phyloP scores from a whole-genome alignment of 495 filamentous ascomycete species.

The Venustampulla echinocandica region DNA sequence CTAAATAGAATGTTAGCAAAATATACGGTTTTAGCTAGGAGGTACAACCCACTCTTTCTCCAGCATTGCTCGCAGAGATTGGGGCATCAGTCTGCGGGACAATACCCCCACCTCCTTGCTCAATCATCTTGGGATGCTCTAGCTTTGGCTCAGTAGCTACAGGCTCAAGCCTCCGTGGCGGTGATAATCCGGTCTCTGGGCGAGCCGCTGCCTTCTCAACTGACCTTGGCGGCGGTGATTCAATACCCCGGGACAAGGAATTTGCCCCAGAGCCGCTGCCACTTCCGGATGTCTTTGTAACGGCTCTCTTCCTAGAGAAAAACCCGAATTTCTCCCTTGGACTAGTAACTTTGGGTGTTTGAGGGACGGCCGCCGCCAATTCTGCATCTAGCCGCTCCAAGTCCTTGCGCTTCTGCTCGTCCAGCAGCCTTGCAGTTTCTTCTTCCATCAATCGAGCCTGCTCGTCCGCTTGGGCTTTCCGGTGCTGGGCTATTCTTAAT shows the following conservation, averaged over 20 bases:
- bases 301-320: slow-evolving; percentile 18
- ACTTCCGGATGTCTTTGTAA: slow-evolving; percentile 5
- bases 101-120: slow-evolving; percentile 25
- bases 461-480: slow-evolving; percentile 22
- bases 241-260: background rate
- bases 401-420: slow-evolving; percentile 38
- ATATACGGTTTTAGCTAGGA: background rate
- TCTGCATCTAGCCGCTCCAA: slow-evolving; percentile 34
- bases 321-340: slow-evolving; percentile 19
- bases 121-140: slow-evolving; percentile 12
- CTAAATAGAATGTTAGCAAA: slow-evolving; percentile 23
- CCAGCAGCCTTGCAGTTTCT: slow-evolving; percentile 29
- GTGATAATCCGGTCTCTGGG: background rate
- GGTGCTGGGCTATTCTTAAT: slow-evolving; percentile 22
- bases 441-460: slow-evolving; percentile 12
- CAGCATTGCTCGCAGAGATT: slow-evolving; percentile 74
- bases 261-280: background rate
- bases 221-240: background rate
- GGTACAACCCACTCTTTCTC: slow-evolving; percentile 50
- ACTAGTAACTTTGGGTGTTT: slow-evolving; percentile 7
- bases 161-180: background rate
- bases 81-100: slow-evolving; percentile 70
- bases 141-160: background rate
- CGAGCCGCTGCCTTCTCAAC: background rate
- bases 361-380: slow-evolving; percentile 26